These are phyloP conservation scores for Rosa persica DNA, from an alignment of 306 rosid species.

Conservation along the genomic window DNA sequence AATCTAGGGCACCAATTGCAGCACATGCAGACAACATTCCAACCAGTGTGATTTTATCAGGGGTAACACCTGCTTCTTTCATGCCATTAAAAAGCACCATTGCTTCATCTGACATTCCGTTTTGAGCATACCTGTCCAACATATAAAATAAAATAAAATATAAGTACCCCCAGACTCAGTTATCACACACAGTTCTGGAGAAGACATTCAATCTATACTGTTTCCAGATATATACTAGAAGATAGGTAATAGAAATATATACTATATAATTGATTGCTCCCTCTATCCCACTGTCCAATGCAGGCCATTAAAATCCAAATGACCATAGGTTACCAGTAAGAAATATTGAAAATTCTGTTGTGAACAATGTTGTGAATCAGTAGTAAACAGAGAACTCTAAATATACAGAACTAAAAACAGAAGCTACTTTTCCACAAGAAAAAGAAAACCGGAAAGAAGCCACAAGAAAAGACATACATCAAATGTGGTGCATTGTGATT, in stretches of 20 bases:
- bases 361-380: not conserved
- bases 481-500: not conserved
- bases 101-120: constrained; percentile 86
- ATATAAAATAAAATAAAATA: not conserved
- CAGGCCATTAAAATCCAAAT: not conserved
- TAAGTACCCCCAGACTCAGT: not conserved
- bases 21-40: constrained; percentile 80
- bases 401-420: not conserved
- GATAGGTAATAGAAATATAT: not conserved
- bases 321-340: not conserved
- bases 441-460: not conserved
- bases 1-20: constrained; percentile 70
- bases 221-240: not conserved
- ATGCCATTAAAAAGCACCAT: constrained; percentile 59
- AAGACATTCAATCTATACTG: not conserved
- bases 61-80: constrained; percentile 49
- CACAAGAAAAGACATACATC: not conserved
- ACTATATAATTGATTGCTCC: not conserved
- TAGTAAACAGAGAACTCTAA: not conserved
- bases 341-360: not conserved
- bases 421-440: not conserved
- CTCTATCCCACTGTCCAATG: not conserved
- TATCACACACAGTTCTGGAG: not conserved
- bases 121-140: constrained; percentile 80
- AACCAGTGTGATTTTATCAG: constrained; percentile 71